phyloP scores from a whole-genome alignment of 2,329 filamentous ascomycete species.

The Xylaria hypoxylon region DNA sequence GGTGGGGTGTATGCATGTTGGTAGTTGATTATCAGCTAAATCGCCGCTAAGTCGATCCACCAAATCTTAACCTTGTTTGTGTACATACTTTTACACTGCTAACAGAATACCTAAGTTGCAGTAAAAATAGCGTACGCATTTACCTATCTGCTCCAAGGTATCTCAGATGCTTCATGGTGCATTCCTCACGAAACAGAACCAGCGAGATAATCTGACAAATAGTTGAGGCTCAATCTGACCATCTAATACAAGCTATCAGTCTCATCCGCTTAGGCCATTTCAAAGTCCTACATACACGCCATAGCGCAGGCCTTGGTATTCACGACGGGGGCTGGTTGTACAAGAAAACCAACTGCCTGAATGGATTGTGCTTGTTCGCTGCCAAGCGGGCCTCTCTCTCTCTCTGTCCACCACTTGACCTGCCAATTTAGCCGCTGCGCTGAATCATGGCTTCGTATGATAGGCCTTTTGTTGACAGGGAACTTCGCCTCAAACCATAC shows the following conservation, averaged over 20 bases:
- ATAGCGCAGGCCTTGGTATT: background rate
- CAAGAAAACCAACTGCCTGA: background rate
- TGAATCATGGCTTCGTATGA: constrained; percentile 17
- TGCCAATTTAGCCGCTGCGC: constrained; percentile 26
- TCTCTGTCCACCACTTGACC: constrained; percentile 25
- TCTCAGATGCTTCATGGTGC: too few species aligned
- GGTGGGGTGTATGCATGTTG: background rate
- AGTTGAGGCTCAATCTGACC: too few species aligned
- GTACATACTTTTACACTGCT: background rate
- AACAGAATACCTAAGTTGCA: background rate
- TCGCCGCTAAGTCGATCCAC: background rate
- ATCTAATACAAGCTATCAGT: too few species aligned
- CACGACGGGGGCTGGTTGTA: background rate
- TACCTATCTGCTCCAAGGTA: too few species aligned
- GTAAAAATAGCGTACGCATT: too few species aligned
- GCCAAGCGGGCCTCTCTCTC: constrained; percentile 2
- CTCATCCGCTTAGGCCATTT: background rate
- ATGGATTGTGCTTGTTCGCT: constrained; percentile 3
- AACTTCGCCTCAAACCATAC: constrained; percentile 24
- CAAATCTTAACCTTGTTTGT: background rate
- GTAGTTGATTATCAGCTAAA: background rate
- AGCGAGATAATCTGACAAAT: too few species aligned
- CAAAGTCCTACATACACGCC: constrained; percentile 9
- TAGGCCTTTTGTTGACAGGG: constrained; percentile 27
- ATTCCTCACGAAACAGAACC: too few species aligned